Evolutionary conservation across 257 asterid genomes (phyloP).

Genomic region (Solanum rostratum): DNA sequence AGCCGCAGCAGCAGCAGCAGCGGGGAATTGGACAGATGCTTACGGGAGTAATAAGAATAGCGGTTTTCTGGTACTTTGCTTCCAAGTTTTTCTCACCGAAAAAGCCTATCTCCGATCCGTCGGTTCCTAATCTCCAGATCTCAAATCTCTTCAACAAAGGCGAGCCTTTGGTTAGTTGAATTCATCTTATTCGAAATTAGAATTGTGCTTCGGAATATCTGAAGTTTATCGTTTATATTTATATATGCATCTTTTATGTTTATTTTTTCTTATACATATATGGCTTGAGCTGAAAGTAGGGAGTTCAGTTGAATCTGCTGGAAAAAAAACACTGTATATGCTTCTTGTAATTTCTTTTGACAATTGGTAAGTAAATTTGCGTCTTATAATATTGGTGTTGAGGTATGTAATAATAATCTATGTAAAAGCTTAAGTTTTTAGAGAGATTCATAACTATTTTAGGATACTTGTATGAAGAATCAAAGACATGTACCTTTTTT

Average conservation of each 20-base stretch:
- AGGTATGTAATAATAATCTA: background rate
- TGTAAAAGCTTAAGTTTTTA: background rate
- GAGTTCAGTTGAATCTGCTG: background rate
- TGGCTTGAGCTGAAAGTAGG: background rate
- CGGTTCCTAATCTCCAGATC: constrained; percentile 51
- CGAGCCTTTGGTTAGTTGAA: constrained; percentile 48
- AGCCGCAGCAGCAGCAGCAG: constrained; percentile 31
- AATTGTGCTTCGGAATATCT: background rate
- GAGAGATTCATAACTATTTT: background rate
- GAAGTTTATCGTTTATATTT: background rate
- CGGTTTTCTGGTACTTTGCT: constrained; percentile 93
- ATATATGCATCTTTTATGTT: background rate
- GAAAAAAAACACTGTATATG: background rate
- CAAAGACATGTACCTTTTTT: background rate
- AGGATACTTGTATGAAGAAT: background rate
- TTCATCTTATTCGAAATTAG: background rate
- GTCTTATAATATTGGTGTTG: background rate
- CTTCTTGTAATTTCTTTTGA: background rate
- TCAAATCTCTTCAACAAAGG: constrained; percentile 85
- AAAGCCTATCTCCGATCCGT: constrained; percentile 37
- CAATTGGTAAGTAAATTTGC: too few relatives aligned
- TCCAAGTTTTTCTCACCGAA: constrained; percentile 87
- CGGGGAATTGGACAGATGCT: constrained; percentile 77
- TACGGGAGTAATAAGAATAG: constrained; percentile 73
- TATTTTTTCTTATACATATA: background rate